Percentiles rank a stretch among this genome's conserved stretches.
Conservation (phyloP, 176 grass and related monocot genomes). For the Aegilops sharonensis region DNA sequence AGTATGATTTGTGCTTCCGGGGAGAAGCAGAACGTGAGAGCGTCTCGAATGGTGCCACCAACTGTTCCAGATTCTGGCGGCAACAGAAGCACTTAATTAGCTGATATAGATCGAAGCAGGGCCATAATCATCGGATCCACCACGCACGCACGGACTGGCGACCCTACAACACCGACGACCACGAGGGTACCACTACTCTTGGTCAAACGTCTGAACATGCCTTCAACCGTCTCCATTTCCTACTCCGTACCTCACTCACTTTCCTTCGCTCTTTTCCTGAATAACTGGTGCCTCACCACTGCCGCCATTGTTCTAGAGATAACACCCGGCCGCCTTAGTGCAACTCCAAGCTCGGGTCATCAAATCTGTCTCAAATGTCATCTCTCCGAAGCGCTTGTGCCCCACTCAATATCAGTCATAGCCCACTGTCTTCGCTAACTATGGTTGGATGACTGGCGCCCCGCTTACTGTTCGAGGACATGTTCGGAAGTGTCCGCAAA, state of each 20-base stretch:
- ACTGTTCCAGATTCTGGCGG: slow-evolving; percentile 5
- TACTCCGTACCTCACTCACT: not conserved
- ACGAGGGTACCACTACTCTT: not conserved
- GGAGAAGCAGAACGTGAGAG: not conserved
- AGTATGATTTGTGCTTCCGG: too few species aligned
- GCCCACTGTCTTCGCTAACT: too few species aligned
- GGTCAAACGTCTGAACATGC: slow-evolving; percentile 29
- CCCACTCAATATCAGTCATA: too few species aligned
- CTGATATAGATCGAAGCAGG: not conserved
- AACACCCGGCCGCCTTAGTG: too few species aligned
- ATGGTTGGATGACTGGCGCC: too few species aligned
- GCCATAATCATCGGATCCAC: not conserved
- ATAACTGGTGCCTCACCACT: not conserved
- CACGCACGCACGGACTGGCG: not conserved
- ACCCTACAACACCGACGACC: slow-evolving; percentile 1
- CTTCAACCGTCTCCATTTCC: not conserved
- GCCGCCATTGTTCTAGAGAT: not conserved
- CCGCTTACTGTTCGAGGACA: too few species aligned
- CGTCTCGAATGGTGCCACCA: not conserved
- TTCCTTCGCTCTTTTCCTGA: not conserved
- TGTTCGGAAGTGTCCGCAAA: too few species aligned
- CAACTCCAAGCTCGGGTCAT: too few species aligned
- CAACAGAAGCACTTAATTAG: not conserved
- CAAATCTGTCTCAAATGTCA: too few species aligned
- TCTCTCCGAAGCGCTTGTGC: too few species aligned